Base-by-base conservation (phyloP, 2,329 filamentous ascomycete genomes). In the Diaporthe nobilis region DNA sequence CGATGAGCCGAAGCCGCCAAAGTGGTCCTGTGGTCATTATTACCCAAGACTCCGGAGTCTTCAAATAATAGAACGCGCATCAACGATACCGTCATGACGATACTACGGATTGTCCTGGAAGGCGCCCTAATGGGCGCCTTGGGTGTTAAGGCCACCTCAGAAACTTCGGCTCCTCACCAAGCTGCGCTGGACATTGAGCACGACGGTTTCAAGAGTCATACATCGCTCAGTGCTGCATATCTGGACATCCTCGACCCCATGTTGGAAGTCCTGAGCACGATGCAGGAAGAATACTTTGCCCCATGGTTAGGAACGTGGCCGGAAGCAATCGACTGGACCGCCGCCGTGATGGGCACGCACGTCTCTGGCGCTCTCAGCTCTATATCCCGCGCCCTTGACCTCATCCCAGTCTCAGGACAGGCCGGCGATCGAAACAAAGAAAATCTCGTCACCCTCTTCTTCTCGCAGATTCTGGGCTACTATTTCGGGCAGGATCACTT, bases 321-420 rank as follows among this genome's bases (percentile, higher is more conserved):
- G 0, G 88, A 89, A 1, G 90, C 94, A 44, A 98, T 98, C 80
- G 96, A 98, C 85, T 98, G 96, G 96, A 98, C 96, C 0, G 93
- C 92, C 25, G 96, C 96, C 5, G 95, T 98, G 12, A 87, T 95
- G 79, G 92, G 92, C 58, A 98, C 96, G 0, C 92, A 96, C 74
- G 85, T 98, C 49, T 93, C 94, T 0, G 94, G 92, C 20, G 90
- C 92, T 3, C 88, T 97, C 22, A 90, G 89, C 22, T 92, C 93
- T n/a, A 85, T 98, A 72, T 94, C 94, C 47, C 87, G 86, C 71
- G 91, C 91, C 15, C 85, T 93, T 37, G 82, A 82, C 47, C 79
- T 84, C 28, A 74, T 85, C 51, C 78, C 84, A 57, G 77, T 81
- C 67, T 82, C 80, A 25, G 83, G 85, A 74, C 79, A 84, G 34